phyloP scores from a whole-genome alignment of 139 green algal species.

The Chlamydomonas sphaeroides region DNA sequence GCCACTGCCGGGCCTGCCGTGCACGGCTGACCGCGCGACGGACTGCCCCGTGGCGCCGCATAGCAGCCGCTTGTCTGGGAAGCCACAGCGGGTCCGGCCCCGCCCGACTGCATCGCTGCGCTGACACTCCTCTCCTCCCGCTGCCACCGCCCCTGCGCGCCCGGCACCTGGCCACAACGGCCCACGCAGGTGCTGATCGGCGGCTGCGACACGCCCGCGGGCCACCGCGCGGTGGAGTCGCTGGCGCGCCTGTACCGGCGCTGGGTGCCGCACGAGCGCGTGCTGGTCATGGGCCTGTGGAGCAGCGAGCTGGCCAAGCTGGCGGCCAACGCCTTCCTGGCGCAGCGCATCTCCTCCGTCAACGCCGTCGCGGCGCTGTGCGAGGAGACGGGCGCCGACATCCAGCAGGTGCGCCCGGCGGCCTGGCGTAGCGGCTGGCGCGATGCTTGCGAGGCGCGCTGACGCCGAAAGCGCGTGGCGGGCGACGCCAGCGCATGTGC shows the following conservation, averaged over 20 bases:
- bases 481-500: too few relatives aligned
- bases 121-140: too few relatives aligned
- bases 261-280: slow-evolving; percentile 91
- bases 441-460: neutral
- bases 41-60: too few relatives aligned
- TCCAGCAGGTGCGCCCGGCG: slow-evolving; percentile 72
- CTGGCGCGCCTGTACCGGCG: slow-evolving; percentile 89
- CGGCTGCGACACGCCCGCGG: slow-evolving; percentile 79
- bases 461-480: neutral
- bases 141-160: too few relatives aligned
- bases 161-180: too few relatives aligned
- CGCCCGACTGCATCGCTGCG: too few relatives aligned
- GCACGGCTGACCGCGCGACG: too few relatives aligned
- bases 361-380: slow-evolving; percentile 97
- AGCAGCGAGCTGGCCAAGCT: slow-evolving; percentile 96
- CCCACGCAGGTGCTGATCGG: slow-evolving; percentile 83
- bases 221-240: slow-evolving; percentile 71
- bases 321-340: slow-evolving; percentile 95
- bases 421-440: too few relatives aligned
- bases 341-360: slow-evolving; percentile 97
- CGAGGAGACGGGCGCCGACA: slow-evolving; percentile 92
- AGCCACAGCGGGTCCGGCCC: too few relatives aligned
- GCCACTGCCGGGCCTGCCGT: too few relatives aligned
- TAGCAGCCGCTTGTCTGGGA: too few relatives aligned
- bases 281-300: slow-evolving; percentile 94